Percentiles rank a stretch among this genome's conserved stretches.
phyloP scores from a whole-genome alignment of 805 yeast species.

The Zygoascus biomembranicola region DNA sequence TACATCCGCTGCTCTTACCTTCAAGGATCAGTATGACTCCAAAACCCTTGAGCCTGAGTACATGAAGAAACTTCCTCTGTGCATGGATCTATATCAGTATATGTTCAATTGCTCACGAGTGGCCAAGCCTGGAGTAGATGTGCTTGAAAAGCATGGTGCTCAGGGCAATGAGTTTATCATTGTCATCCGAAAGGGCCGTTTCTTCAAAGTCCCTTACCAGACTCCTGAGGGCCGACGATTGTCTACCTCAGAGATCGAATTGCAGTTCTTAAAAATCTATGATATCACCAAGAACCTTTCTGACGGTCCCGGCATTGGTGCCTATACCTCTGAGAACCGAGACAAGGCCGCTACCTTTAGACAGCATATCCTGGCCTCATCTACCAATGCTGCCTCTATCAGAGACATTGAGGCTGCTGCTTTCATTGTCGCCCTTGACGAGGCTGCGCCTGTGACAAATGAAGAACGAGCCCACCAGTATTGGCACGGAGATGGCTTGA shows the following conservation, averaged over 20 bases:
- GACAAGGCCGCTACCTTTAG: constrained; percentile 68
- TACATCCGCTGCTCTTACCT: constrained; percentile 56
- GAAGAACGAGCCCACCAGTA: constrained; percentile 76
- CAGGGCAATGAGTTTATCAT: constrained; percentile 55
- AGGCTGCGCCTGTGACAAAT: constrained; percentile 58
- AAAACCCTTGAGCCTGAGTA: constrained; percentile 75
- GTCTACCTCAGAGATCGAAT: constrained; percentile 33
- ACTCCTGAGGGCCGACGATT: constrained; percentile 28
- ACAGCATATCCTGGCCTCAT: constrained; percentile 45
- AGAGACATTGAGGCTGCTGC: constrained; percentile 68
- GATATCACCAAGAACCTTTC: constrained; percentile 33
- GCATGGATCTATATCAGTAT: constrained; percentile 87
- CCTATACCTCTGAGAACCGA: constrained; percentile 75
- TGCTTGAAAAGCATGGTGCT: constrained; percentile 41
- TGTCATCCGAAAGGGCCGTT: constrained; percentile 67
- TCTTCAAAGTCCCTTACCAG: constrained; percentile 55
- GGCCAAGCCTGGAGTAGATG: constrained; percentile 40
- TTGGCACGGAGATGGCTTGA: constrained; percentile 95
- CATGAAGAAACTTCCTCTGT: constrained; percentile 71
- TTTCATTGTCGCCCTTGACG: constrained; percentile 75
- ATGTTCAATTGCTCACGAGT: constrained; percentile 87
- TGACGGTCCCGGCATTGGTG: constrained; percentile 56
- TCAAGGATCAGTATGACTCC: constrained; percentile 55
- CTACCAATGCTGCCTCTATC: constrained; percentile 53
- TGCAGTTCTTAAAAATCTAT: constrained; percentile 52